These are phyloP conservation scores for Orychophragmus violaceus DNA, from an alignment of 345 rosid species.

Conservation along the genomic window DNA sequence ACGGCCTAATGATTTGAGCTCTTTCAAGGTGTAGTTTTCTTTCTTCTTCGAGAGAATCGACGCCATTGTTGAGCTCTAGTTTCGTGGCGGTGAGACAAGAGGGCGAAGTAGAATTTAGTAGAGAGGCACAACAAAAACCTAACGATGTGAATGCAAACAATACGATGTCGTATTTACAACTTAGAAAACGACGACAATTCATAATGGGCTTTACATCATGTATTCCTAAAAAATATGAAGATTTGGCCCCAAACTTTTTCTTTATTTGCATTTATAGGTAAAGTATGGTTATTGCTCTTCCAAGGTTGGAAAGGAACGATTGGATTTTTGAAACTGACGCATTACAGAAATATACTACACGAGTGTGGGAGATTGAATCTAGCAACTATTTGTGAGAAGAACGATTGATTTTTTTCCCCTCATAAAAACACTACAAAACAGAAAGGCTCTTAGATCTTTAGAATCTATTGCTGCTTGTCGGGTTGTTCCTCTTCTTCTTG, in stretches of 20 bases:
- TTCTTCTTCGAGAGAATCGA: conserved; percentile 34
- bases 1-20: conserved; percentile 56
- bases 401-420: background rate
- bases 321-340: background rate
- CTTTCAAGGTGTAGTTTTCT: conserved; percentile 41
- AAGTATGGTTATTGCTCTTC: background rate
- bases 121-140: conserved; percentile 1
- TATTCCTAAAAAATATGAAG: background rate
- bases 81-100: conserved; percentile 8
- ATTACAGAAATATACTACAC: conserved; percentile 9
- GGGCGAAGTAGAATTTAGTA: background rate
- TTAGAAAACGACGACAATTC: background rate
- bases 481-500: conserved; percentile 49
- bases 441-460: background rate
- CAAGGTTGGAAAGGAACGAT: background rate
- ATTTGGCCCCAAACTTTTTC: background rate
- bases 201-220: background rate
- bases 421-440: conserved; percentile 20
- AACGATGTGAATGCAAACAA: background rate
- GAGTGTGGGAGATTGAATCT: conserved; percentile 2
- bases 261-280: background rate
- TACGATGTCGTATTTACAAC: background rate
- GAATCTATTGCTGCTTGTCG: conserved; percentile 35
- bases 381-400: conserved; percentile 5
- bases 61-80: conserved; percentile 39